Evolutionary conservation across 2,329 filamentous ascomycete genomes (phyloP), one percentile per base, ranked within the genome.

Genomic region (Dothideomycetes sp.): DNA sequence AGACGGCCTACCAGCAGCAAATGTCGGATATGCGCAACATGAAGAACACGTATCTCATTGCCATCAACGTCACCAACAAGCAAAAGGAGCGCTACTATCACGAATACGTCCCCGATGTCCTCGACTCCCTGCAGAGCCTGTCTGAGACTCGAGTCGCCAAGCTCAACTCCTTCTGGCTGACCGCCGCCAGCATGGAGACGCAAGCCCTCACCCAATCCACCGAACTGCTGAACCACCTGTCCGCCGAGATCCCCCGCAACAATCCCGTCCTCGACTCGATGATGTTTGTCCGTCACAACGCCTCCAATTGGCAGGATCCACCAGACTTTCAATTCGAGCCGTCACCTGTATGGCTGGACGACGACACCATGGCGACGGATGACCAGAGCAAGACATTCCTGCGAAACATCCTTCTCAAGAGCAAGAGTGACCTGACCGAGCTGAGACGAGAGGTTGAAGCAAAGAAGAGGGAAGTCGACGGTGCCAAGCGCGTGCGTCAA

Each of bases 1-100:
- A 94, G 57, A 81, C 77, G 57, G 79, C 85, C 29, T 98, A 94
- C 62, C 85, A 94, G 54, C 86, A 94, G 57, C 89, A 96, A 61
- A 72, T 93, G 44, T 66, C 80, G 44, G 91, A 98, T 51, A 96
- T 96, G 91, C 84, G 91, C 63, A 98, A 98, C 58, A 75, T 82
- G 59, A 98, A 98, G 70, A 98, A 98, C 60, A 87, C 84, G n/a
- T 98, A 98, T 57, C 68, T 98, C 45, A 94, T 98, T 54, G 75
- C 79, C 45, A 94, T 98, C 65, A 94, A 94, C 57, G 85, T 96
- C 43, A 93, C 88, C 24, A 98, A 98, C 64, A 94, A 91, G 66
- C 81, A 94, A 55, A 98, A 96, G 66, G 87, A 95, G 58, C 85
- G 81, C 56, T 96, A 96, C 66, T 98, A 94, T 56, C 82, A 96